phyloP scores from a whole-genome alignment of 179 eudicot genomes.

The Actinidia chinensis region DNA sequence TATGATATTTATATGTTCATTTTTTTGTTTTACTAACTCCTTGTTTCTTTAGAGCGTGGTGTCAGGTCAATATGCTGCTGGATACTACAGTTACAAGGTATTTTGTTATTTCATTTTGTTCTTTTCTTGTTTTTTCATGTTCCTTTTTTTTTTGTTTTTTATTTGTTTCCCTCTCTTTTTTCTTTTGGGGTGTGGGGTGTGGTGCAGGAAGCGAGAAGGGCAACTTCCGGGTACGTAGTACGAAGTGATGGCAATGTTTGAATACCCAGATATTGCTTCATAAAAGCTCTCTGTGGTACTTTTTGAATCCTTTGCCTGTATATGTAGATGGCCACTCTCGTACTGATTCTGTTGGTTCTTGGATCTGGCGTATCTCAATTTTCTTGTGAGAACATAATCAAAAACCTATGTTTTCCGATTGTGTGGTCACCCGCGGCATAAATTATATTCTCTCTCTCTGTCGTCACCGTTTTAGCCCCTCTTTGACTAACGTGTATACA shows the following conservation, averaged over 20 bases:
- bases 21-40: neutral
- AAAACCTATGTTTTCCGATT: too few species aligned
- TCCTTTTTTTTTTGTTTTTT: neutral
- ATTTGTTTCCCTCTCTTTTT: neutral
- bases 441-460: too few species aligned
- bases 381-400: too few species aligned
- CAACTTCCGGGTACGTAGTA: too few species aligned
- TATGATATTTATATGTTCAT: neutral
- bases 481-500: neutral
- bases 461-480: neutral
- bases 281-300: too few species aligned
- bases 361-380: too few species aligned
- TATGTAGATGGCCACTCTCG: too few species aligned
- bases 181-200: neutral
- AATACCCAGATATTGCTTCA: too few species aligned
- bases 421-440: too few species aligned
- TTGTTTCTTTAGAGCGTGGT: slow-evolving; percentile 14
- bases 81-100: slow-evolving; percentile 99
- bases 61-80: slow-evolving; percentile 96
- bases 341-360: too few species aligned
- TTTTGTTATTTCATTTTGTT: neutral
- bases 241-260: too few species aligned
- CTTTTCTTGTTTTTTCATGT: neutral
- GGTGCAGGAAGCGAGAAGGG: neutral
- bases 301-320: too few species aligned